Evolutionary conservation across 306 rosid species (phyloP).

Genomic region (Cicer chorassanicum): DNA sequence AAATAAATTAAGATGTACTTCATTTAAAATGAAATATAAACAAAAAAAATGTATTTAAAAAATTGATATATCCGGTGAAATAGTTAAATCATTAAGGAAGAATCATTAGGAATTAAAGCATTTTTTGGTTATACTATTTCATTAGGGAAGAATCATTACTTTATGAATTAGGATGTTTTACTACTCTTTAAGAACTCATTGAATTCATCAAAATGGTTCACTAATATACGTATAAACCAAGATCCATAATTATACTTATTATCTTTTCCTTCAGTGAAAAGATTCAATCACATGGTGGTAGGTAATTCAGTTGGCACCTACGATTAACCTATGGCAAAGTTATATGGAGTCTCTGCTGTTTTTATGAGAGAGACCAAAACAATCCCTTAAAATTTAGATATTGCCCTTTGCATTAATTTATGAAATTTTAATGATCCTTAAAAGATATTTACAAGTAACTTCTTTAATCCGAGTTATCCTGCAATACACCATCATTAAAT

Average conservation of each 20-base stretch:
- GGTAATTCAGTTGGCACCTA: conserved; percentile 50
- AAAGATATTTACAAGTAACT: neutral
- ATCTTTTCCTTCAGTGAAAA: conserved; percentile 42
- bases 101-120: too few relatives aligned
- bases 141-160: too few relatives aligned
- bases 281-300: conserved; percentile 46
- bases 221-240: neutral
- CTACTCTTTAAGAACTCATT: neutral
- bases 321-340: conserved; percentile 22
- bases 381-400: conserved; percentile 26
- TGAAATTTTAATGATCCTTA: neutral
- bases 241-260: conserved; percentile 6
- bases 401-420: conserved; percentile 14
- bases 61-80: too few relatives aligned
- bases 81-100: too few relatives aligned
- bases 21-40: too few relatives aligned
- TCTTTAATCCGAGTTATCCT: too few relatives aligned
- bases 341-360: conserved; percentile 17
- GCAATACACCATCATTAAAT: too few relatives aligned
- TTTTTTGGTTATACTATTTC: too few relatives aligned
- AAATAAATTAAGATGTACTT: too few relatives aligned
- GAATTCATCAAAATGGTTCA: neutral
- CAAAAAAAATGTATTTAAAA: too few relatives aligned
- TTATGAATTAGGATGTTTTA: conserved; percentile 1
- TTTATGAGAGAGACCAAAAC: conserved; percentile 23